Conservation (phyloP, 208 protist species). For the Trypanosoma avium region DNA sequence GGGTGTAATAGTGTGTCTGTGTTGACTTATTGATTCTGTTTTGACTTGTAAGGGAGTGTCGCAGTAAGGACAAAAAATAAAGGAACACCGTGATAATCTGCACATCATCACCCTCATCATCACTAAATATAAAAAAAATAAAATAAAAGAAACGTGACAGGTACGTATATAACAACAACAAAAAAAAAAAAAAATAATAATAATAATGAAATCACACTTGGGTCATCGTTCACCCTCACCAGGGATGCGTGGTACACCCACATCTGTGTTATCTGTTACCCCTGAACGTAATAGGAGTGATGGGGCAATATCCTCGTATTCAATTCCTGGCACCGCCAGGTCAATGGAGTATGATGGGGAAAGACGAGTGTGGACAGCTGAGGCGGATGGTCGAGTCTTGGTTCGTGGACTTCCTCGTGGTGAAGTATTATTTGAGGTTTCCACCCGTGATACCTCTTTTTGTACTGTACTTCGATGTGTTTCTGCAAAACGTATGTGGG, state of each 20-base stretch:
- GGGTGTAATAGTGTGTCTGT: too few species aligned
- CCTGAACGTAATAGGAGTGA: conserved; percentile 32
- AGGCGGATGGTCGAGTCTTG: conserved; percentile 52
- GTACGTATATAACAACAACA: not conserved
- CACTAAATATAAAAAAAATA: too few species aligned
- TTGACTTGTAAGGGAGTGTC: too few species aligned
- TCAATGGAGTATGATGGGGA: conserved; percentile 53
- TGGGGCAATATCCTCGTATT: conserved; percentile 29
- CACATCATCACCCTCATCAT: too few species aligned
- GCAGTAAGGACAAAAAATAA: too few species aligned
- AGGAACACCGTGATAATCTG: too few species aligned
- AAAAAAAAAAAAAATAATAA: not conserved
- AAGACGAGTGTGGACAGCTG: conserved; percentile 62
- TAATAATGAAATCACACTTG: not conserved
- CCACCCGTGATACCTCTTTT: not conserved
- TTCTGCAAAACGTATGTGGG: conserved; percentile 47
- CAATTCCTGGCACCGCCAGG: conserved; percentile 39
- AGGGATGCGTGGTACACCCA: not conserved
- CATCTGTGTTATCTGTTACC: conserved; percentile 19
- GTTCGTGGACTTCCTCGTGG: conserved; percentile 38
- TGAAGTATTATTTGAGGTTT: conserved; percentile 13
- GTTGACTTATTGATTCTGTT: too few species aligned
- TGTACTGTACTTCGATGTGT: conserved; percentile 17
- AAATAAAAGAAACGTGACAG: too few species aligned
- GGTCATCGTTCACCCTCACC: not conserved